Base-by-base conservation (phyloP, 805 yeast genomes). In the Starmerella roubikii region DNA sequence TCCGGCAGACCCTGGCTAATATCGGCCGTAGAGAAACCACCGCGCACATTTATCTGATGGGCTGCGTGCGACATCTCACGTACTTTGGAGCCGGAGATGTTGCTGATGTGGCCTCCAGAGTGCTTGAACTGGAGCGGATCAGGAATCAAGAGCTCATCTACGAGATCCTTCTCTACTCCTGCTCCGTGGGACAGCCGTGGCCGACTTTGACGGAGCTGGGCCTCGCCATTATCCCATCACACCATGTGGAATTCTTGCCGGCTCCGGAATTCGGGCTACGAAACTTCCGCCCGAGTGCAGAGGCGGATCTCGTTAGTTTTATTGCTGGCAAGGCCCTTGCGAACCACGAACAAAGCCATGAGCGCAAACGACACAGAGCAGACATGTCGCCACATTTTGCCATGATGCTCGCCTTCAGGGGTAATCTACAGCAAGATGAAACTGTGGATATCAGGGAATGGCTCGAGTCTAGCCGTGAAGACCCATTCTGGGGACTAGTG, bases 191-290 rank as follows among this genome's bases (percentile, higher is more conserved):
- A 4, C 43, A 38, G 29, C 18, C 35, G 6, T 10, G 17, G 10
- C 15, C 16, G 3, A 18, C 32, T 6, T n/a, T 46, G 21, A 2
- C 21, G 1, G 24, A 25, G 12, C 8, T 36, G 10, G 33, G 25
- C 7, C 37, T 35, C 4, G 3, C 7, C 2, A 5, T 27, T 4
- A 46, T 46, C n/a, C 29, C 27, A 3, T 17, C 34, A 6, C 10
- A 25, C 23, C 48, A 46, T 20, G 30, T 46, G 3, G 50, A 46
- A 33, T 46, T 46, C 23, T 8, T 19, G 7, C 30, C 36, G 2
- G 21, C 42, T 1, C 11, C 37, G 9, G 24, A 36, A 2, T 26
- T 40, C n/a, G 32, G 36, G 3, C 7, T 38, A 3, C 21, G 24
- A 4, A 30, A 16, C 22, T 45, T 47, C 28, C n/a, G 45, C 4